Evolutionary conservation across 139 green algal genomes (phyloP).

Genomic region (Raphidocelis subcapitata): DNA sequence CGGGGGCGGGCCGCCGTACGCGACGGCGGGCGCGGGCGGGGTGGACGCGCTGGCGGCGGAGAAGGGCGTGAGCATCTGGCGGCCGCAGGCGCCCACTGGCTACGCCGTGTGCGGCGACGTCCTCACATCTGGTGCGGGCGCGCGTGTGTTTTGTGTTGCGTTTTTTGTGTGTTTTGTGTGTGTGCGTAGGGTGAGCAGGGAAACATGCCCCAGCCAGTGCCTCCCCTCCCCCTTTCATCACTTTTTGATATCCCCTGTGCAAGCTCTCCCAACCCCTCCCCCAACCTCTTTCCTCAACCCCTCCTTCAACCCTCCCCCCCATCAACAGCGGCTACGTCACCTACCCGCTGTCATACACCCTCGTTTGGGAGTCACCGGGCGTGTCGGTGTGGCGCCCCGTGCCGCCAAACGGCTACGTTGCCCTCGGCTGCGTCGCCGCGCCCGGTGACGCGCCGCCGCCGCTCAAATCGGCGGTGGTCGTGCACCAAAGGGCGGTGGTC

Average conservation of each 20-base stretch:
- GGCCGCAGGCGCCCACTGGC: conserved; percentile 66
- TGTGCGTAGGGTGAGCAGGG: too few relatives aligned
- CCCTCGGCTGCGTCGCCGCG: conserved; percentile 74
- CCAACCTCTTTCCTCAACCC: too few relatives aligned
- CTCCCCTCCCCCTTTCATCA: background rate
- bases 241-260: too few relatives aligned
- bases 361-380: conserved; percentile 39
- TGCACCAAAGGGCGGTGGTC: conserved; percentile 47
- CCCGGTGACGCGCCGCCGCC: conserved; percentile 22
- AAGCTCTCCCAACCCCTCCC: background rate
- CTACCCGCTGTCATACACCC: conserved; percentile 55
- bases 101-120: conserved; percentile 82
- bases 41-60: conserved; percentile 44
- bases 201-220: too few relatives aligned
- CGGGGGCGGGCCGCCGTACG: background rate
- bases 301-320: conserved; percentile 3
- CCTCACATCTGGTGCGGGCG: conserved; percentile 37
- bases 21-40: conserved; percentile 27
- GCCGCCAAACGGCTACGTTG: conserved; percentile 62
- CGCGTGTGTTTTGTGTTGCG: background rate
- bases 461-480: conserved; percentile 40
- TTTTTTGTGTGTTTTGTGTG: too few relatives aligned
- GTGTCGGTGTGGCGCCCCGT: conserved; percentile 70
- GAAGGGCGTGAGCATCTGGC: conserved; percentile 78
- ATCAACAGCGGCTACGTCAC: conserved; percentile 77